Evolutionary conservation across 176 grass and related monocot genomes (phyloP).

Genomic region (Hordeum vulgare): DNA sequence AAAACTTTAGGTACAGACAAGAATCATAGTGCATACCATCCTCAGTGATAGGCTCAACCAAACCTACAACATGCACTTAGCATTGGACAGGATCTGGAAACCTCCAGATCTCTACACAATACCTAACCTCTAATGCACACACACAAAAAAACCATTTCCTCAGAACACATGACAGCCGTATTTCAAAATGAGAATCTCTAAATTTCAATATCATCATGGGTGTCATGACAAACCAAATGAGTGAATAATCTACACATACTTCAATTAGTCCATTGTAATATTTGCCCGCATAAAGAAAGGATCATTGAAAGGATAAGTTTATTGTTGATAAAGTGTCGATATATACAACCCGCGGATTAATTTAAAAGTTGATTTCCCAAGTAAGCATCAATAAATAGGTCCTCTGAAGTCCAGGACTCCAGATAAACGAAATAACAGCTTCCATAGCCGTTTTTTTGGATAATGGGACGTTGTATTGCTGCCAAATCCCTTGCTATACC

Average conservation of each 20-base stretch:
- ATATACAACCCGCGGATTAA: not conserved
- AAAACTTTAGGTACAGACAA: not conserved
- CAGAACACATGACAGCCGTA: not conserved
- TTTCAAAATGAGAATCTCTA: not conserved
- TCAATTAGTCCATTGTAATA: not conserved
- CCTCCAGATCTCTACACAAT: not conserved
- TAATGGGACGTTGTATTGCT: not conserved
- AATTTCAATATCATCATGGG: not conserved
- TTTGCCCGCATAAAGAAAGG: not conserved
- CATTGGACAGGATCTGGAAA: not conserved
- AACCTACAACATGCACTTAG: not conserved
- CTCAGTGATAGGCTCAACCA: not conserved
- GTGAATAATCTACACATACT: not conserved
- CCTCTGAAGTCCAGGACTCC: not conserved
- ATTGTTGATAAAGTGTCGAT: not conserved
- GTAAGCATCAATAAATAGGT: not conserved
- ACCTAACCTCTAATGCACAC: not conserved
- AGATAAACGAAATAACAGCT: not conserved
- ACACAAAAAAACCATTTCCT: not conserved
- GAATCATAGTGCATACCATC: not conserved
- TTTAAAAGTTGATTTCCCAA: not conserved
- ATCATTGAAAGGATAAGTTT: not conserved
- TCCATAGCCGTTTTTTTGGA: not conserved
- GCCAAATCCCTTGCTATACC: not conserved
- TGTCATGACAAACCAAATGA: slow-evolving; percentile 13